Base-by-base conservation (phyloP, 257 asterid species). In the Nicotiana tomentosiformis region DNA sequence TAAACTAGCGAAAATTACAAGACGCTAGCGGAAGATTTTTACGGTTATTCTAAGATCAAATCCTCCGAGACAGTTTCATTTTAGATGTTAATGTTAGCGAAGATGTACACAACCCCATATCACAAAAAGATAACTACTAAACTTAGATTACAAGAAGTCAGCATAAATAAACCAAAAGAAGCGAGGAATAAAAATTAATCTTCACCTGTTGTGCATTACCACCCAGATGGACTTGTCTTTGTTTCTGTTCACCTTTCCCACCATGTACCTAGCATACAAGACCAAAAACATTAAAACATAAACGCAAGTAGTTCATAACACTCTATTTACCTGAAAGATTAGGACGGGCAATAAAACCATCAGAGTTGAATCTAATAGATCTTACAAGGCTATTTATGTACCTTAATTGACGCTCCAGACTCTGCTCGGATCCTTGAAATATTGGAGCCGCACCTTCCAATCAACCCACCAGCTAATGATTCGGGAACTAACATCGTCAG, bases 391-490 rank as follows among this genome's bases (percentile, higher is more conserved):
- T 32, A 77, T 67, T 49, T 43, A 79, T 68, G 79, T 82, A 93
- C 99, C 93, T 95, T 95, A 77, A 95, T 91, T 32, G 92, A 89
- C 83, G 98, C 98, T 87, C 98, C 98, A 11, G 97, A 95, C 85
- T 93, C 98, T 37, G 91, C 92, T 86, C 98, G 90, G 86, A 96
- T 96, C 92, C 98, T 90, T 33, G 98, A 96, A 84, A 94, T 94
- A 87, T 94, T 96, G 83, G 98, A 93, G 56, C 98, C 99, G 77
- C 93, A 93, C 88, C 99, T 90, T 77, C 99, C 98, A 80, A 96
- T 96, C 91, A 96, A 89, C 80, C 99, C 99, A 4, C 99, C 98
- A 81, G 95, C 97, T 85, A 96, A 87, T 84, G 93, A 82, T 86
- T 96, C 99, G 64, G 99, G 97, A 85, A 96, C 93, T 95, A 90